A percentile compares a stretch with the other conserved stretches of the same genome.
These are phyloP conservation scores for Magnolia kwangsiensis DNA, from an alignment of 164 flowering plant species.

Conservation along the genomic window DNA sequence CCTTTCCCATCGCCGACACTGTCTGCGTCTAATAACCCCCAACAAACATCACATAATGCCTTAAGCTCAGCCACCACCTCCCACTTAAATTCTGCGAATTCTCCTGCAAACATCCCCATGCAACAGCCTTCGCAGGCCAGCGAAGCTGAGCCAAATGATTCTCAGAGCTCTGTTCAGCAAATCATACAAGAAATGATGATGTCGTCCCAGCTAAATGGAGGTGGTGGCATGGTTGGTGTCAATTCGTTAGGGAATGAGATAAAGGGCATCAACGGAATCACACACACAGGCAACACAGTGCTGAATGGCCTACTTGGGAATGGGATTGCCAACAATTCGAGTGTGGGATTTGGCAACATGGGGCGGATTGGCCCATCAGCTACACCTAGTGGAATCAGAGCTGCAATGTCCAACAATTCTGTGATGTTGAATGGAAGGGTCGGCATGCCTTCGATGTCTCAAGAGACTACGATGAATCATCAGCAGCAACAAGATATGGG, in stretches of 20 bases:
- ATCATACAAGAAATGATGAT: slow-evolving; percentile 84
- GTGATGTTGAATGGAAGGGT: slow-evolving; percentile 66
- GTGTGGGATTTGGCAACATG: slow-evolving; percentile 49
- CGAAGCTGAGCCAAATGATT: slow-evolving; percentile 68
- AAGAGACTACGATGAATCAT: slow-evolving; percentile 53
- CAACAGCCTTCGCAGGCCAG: slow-evolving; percentile 49
- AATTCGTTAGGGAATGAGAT: slow-evolving; percentile 64
- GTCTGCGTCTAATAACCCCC: slow-evolving; percentile 60
- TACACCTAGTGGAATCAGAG: slow-evolving; percentile 57
- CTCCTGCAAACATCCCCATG: slow-evolving; percentile 61
- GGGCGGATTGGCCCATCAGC: slow-evolving; percentile 52
- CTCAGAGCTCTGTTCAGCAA: slow-evolving; percentile 93
- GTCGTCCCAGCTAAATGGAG: slow-evolving; percentile 57
- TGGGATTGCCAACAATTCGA: slow-evolving; percentile 39
- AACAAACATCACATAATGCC: slow-evolving; percentile 45
- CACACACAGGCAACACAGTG: slow-evolving; percentile 32
- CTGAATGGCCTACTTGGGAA: slow-evolving; percentile 50
- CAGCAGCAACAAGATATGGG: slow-evolving; percentile 70
- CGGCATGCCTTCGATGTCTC: slow-evolving; percentile 44
- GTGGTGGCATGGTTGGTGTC: slow-evolving; percentile 47
- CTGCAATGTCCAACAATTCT: slow-evolving; percentile 55
- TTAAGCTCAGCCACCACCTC: slow-evolving; percentile 32
- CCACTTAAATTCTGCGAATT: slow-evolving; percentile 55
- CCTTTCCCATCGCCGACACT: slow-evolving; percentile 82
- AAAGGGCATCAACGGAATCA: slow-evolving; percentile 59